Conservation (phyloP, 805 yeast genomes). For the Torulaspora microellipsoides region DNA sequence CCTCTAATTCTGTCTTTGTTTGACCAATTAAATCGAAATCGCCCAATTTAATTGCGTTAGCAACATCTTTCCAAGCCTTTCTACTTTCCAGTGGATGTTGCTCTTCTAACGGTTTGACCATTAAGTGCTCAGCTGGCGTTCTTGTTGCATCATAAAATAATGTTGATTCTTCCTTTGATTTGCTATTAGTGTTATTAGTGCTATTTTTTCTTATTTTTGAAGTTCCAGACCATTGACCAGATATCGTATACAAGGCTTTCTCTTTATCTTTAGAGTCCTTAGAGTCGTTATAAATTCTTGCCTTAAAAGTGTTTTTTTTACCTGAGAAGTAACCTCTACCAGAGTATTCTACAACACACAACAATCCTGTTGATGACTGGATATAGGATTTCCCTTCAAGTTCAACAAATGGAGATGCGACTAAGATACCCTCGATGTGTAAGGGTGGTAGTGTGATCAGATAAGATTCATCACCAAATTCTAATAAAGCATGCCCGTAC, state of each 20-base stretch:
- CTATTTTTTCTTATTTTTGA: slow-evolving; percentile 59
- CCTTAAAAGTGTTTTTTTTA: slow-evolving; percentile 88
- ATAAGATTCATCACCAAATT: slow-evolving; percentile 61
- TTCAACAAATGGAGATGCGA: slow-evolving; percentile 92
- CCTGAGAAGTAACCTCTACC: slow-evolving; percentile 97
- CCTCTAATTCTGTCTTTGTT: slow-evolving; percentile 76
- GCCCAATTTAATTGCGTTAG: slow-evolving; percentile 74
- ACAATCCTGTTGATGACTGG: slow-evolving; percentile 75
- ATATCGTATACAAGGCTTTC: slow-evolving; percentile 69
- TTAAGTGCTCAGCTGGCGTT: slow-evolving; percentile 48
- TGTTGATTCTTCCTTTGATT: slow-evolving; percentile 38
- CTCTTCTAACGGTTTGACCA: slow-evolving; percentile 74
- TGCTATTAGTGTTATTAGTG: slow-evolving; percentile 5
- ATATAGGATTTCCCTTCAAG: slow-evolving; percentile 84
- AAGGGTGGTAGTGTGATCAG: slow-evolving; percentile 87
- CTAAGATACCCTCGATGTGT: slow-evolving; percentile 88
- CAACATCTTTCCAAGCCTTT: slow-evolving; percentile 86
- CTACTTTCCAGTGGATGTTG: slow-evolving; percentile 82
- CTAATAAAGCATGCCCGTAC: slow-evolving; percentile 81
- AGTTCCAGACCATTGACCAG: slow-evolving; percentile 89
- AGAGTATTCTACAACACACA: slow-evolving; percentile 67
- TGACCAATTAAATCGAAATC: slow-evolving; percentile 70
- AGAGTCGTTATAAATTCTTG: slow-evolving; percentile 60
- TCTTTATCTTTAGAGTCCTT: slow-evolving; percentile 48
- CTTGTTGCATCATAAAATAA: slow-evolving; percentile 61